Percentiles rank a stretch among this genome's conserved stretches.
Conservation (phyloP, 2,329 filamentous ascomycete species). For the Penicillium sp. region DNA sequence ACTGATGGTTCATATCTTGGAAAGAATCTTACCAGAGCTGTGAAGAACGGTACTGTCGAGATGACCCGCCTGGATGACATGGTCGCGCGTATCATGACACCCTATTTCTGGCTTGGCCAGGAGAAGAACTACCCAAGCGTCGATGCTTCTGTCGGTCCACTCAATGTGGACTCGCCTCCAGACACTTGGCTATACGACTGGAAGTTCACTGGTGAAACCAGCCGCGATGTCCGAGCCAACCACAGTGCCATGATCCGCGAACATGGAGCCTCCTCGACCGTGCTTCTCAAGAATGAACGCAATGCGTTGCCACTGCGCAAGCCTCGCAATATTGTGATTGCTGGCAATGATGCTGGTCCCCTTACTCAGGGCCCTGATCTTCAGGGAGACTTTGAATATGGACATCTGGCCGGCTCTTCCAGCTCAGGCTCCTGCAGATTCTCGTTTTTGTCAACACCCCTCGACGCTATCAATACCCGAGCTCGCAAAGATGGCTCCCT, state of each 20-base stretch:
- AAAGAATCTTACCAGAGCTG: slow-evolving; percentile 12
- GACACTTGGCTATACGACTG: slow-evolving; percentile 15
- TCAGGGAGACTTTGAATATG: slow-evolving; percentile 7
- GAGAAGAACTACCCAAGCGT: slow-evolving; percentile 39
- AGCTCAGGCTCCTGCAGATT: slow-evolving; percentile 14
- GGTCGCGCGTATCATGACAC: slow-evolving; percentile 48
- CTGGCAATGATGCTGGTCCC: slow-evolving; percentile 25
- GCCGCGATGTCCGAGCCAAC: slow-evolving; percentile 64
- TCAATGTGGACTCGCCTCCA: slow-evolving; percentile 10
- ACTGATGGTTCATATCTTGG: slow-evolving; percentile 11
- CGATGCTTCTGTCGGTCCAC: slow-evolving; percentile 15
- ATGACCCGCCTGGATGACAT: slow-evolving; percentile 49
- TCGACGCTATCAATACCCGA: slow-evolving; percentile 29
- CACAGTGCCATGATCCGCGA: slow-evolving; percentile 71
- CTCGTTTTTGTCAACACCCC: slow-evolving; percentile 7
- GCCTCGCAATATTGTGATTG: slow-evolving; percentile 49
- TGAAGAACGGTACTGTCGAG: slow-evolving; percentile 44
- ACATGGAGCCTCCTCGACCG: slow-evolving; percentile 72
- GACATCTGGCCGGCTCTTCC: slow-evolving; percentile 10
- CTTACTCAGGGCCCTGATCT: slow-evolving; percentile 11
- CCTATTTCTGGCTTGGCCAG: slow-evolving; percentile 48
- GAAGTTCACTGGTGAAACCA: slow-evolving; percentile 15
- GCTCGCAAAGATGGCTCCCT: slow-evolving; percentile 18
- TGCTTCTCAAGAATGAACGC: slow-evolving; percentile 62
- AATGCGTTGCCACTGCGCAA: slow-evolving; percentile 51